Base-by-base conservation (phyloP, 2,329 filamentous ascomycete genomes). In the Alternaria gaisen region DNA sequence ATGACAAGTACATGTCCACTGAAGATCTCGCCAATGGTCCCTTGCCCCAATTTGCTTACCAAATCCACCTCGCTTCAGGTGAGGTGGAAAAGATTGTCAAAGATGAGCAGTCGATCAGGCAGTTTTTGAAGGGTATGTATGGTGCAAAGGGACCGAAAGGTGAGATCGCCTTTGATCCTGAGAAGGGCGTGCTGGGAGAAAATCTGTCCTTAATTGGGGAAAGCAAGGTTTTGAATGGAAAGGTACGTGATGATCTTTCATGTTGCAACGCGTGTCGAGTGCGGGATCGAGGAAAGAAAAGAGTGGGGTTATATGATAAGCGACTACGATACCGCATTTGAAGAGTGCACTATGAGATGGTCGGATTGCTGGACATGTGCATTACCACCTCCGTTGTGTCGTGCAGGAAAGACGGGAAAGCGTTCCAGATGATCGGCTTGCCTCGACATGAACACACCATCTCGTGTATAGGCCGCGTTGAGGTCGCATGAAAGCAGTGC, bases 41-140 rank as follows among this genome's bases (percentile, higher is more conserved):
- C 72, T 69, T 91, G 41, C 88, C 89, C 43, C 90, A 91, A 72
- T 94, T 96, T 74, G 84, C 80, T 14, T 99, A 99, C 79, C 94
- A 97, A 83, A 76, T 95, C 46, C 92, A 97, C 67, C 86, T 97
- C 53, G 86, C 84, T 1, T 88, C 89, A 20, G 87, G 88, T 0
- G 88, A 90, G 16, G 77, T 81, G 36, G 80, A 81, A 63, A 76
- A 75, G 61, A 68, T 58, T 34, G 71, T 81, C 61, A 83, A 84
- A 24, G 86, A 86, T 32, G 83, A 85, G 70, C 85, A 86, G 50
- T 85, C 87, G 57, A 85, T 97, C 53, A 84, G 87, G 50, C 85
- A 88, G 68, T 91, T 97, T 72, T 77, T 98, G 66, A 87, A 85
- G 63, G 86, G 85, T 32, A 73, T 95, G 67, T 96, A 90, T 77